A percentile compares a stretch with the other conserved stretches of the same genome.
Conservation (phyloP, 768 basidiomycete species). For the Astraeus odoratus region DNA sequence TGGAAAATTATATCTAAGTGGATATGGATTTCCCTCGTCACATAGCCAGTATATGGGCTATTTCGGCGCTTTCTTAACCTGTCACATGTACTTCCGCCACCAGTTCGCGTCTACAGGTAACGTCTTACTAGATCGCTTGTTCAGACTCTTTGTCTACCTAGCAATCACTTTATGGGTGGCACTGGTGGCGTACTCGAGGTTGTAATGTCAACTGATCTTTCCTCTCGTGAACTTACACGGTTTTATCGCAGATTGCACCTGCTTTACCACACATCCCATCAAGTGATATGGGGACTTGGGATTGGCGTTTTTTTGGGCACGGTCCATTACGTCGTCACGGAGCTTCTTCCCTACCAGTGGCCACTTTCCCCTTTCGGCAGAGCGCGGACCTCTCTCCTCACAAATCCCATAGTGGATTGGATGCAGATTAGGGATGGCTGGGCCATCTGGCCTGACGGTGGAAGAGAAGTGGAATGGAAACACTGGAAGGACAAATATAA, state of each 20-base stretch:
- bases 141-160: conserved; percentile 40
- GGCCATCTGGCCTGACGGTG: conserved; percentile 76
- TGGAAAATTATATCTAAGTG: conserved; percentile 31
- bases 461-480: conserved; percentile 63
- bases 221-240: not conserved
- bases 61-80: conserved; percentile 68
- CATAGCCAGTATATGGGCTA: conserved; percentile 91
- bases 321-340: conserved; percentile 46
- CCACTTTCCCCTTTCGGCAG: conserved; percentile 52
- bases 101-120: conserved; percentile 51
- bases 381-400: conserved; percentile 41
- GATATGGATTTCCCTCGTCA: conserved; percentile 84
- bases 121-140: conserved; percentile 43
- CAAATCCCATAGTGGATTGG: conserved; percentile 56
- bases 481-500: conserved; percentile 60
- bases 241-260: conserved; percentile 48
- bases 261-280: conserved; percentile 65
- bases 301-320: conserved; percentile 56
- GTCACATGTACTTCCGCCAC: conserved; percentile 69
- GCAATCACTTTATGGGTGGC: conserved; percentile 50
- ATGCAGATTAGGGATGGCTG: conserved; percentile 74
- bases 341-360: conserved; percentile 47
- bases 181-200: conserved; percentile 78
- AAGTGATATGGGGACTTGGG: conserved; percentile 67
- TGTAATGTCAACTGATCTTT: conserved; percentile 8